phyloP scores from a whole-genome alignment of 805 yeast genomes.

The Metschnikowia matae region DNA sequence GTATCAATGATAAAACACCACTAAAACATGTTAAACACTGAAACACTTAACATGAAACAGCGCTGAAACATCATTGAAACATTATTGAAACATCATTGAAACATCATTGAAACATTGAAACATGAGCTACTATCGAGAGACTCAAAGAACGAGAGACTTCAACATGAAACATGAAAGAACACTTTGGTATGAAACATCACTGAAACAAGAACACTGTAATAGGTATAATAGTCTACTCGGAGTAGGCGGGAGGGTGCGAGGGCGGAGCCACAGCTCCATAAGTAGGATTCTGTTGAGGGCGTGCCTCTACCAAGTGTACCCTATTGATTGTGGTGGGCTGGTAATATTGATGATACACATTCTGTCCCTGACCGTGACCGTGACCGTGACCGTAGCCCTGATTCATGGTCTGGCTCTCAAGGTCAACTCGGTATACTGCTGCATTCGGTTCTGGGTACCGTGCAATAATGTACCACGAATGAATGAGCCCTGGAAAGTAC shows the following conservation, averaged over 20 bases:
- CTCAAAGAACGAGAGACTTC: no score
- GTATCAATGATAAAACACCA: no score
- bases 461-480: slow-evolving; percentile 48
- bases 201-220: no score
- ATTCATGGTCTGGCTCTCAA: slow-evolving; percentile 34
- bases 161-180: no score
- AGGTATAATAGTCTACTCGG: not conserved
- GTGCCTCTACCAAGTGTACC: slow-evolving; percentile 10
- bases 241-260: not conserved
- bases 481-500: slow-evolving; percentile 49
- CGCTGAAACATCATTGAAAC: no score
- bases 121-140: no score
- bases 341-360: slow-evolving; percentile 13
- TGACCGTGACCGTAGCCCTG: slow-evolving; percentile 10
- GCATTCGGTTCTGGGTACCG: slow-evolving; percentile 33
- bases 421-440: slow-evolving; percentile 21
- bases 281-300: slow-evolving; percentile 6
- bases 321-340: slow-evolving; percentile 7
- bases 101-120: no score
- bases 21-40: no score
- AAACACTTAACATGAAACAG: no score
- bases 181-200: no score
- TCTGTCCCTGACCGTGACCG: slow-evolving; percentile 14
- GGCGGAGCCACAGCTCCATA: slow-evolving; percentile 27
- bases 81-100: no score